Conservation (phyloP, 768 basidiomycete species). For the Xerocomellus amylosporus region DNA sequence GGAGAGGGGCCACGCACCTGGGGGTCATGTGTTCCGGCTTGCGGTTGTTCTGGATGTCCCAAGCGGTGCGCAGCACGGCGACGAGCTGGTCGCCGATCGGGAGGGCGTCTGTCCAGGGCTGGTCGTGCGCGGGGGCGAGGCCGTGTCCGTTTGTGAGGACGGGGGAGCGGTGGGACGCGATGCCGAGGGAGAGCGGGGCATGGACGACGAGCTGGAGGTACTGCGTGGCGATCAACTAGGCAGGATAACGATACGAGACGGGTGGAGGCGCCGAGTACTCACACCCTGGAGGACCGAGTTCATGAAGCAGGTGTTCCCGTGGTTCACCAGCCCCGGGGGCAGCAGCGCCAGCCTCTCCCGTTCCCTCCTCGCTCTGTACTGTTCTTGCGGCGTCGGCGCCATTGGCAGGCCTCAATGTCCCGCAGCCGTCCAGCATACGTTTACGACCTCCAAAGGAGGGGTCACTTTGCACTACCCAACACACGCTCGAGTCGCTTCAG, state of each 20-base stretch:
- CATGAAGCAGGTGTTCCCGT: conserved; percentile 94
- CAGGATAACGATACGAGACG: neutral
- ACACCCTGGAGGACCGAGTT: conserved; percentile 91
- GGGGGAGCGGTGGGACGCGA: conserved; percentile 55
- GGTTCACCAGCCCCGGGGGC: conserved; percentile 74
- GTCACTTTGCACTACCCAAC: conserved; percentile 33
- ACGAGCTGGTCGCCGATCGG: conserved; percentile 71
- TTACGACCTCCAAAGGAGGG: conserved; percentile 7
- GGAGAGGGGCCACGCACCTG: conserved; percentile 45
- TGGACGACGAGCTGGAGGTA: conserved; percentile 56
- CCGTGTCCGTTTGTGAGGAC: conserved; percentile 63
- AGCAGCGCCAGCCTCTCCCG: conserved; percentile 55
- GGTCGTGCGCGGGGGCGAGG: conserved; percentile 48
- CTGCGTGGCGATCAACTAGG: conserved; percentile 64
- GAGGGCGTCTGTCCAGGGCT: conserved; percentile 56
- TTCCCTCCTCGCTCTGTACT: conserved; percentile 59
- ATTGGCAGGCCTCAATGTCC: conserved; percentile 17
- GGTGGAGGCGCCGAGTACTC: conserved; percentile 32
- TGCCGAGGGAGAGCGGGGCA: conserved; percentile 49
- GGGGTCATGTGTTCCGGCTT: conserved; percentile 59
- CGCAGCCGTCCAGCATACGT: neutral
- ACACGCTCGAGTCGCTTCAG: conserved; percentile 54
- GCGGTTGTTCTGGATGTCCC: conserved; percentile 55
- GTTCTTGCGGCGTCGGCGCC: conserved; percentile 61
- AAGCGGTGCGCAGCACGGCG: conserved; percentile 56